Evolutionary conservation across 2,329 filamentous ascomycete species (phyloP), one percentile per base, ranked within the genome.

Genomic region (Cryphonectria japonica): DNA sequence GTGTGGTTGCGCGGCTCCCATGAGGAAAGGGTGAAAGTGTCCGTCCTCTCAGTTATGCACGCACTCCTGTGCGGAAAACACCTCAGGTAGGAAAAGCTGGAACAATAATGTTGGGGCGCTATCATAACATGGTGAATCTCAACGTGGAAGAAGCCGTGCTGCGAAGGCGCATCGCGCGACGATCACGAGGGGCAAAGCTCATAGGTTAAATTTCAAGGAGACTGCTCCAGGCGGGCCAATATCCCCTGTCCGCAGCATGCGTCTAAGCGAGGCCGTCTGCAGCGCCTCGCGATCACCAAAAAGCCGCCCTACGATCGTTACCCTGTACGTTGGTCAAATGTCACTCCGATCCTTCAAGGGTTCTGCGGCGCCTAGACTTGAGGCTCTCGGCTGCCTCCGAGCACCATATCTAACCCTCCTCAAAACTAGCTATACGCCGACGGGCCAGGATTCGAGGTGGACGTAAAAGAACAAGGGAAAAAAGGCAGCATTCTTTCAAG

Each of bases 131-230:
- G 9, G 37, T 39, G 37, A 32, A 37, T 7, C 37, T 14, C 54
- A 43, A 22, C 26, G 34, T 14, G 41, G 9, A 39, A 39, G 37
- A 39, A 26, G 54, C 22, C 37, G 26, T 50, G 26, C 66, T 67
- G 66, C 39, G 66, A 39, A 59, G 66, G 54, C 66, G 66, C 66
- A 67, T 67, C 54, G 16, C 52, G 52, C 37, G 26, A 60, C 37
- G 54, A 67, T 67, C 66, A 67, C 66, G 66, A 67, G 66, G 66
- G 39, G 26, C 9, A 19, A 39, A 9, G 54, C 54, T 61, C 34
- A 43, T 46, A 32, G 26, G 26, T 60, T 37, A 26, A n/a, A 37
- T 16, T 22, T 37, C 13, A 34, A 46, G 32, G 26, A 32, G 39
- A 22, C 57, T 11, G 29, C 16, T 50, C 50, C 34, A 19, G 59